Percentiles rank a stretch among this genome's conserved stretches.
Evolutionary conservation across 257 asterid species (phyloP).

Genomic region (Gentiana dahurica): DNA sequence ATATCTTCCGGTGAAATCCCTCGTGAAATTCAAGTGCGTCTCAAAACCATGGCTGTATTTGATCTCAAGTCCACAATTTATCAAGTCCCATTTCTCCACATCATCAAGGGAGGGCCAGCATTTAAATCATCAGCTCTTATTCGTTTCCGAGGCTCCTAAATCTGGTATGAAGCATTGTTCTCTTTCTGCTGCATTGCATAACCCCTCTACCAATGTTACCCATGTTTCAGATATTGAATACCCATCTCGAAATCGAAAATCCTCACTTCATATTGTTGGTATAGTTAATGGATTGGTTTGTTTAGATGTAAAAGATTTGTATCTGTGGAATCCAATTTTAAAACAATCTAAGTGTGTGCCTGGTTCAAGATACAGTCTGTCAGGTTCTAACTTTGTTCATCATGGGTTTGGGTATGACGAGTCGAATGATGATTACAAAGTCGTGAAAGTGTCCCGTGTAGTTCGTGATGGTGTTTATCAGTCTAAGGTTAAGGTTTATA

Average conservation of each 20-base stretch:
- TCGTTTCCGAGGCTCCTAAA: background rate
- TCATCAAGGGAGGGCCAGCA: too few relatives aligned
- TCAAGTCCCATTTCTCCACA: too few relatives aligned
- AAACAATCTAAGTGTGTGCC: slow-evolving; percentile 14
- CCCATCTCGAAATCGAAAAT: slow-evolving; percentile 2
- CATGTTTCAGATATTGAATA: slow-evolving; percentile 7
- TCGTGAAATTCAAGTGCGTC: too few relatives aligned
- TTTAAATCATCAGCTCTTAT: too few relatives aligned
- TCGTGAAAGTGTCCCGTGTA: slow-evolving; percentile 28
- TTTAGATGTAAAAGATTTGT: slow-evolving; percentile 4
- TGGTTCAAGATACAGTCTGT: slow-evolving; percentile 1
- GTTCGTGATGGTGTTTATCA: slow-evolving; percentile 12
- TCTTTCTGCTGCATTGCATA: slow-evolving; percentile 8
- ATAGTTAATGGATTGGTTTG: slow-evolving; percentile 25
- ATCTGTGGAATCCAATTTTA: slow-evolving; percentile 22
- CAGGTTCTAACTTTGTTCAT: slow-evolving; percentile 4
- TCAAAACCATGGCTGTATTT: too few relatives aligned
- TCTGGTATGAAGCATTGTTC: slow-evolving; percentile 14
- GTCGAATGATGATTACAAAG: slow-evolving; percentile 33
- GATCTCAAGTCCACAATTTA: too few relatives aligned
- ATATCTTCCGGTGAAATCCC: too few relatives aligned
- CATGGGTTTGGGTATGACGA: slow-evolving; percentile 27
- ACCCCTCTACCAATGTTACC: background rate
- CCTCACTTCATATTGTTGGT: slow-evolving; percentile 14
- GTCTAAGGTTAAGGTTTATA: slow-evolving; percentile 29